These are phyloP conservation scores for Aspergillus sp. DNA, from an alignment of 2,329 filamentous ascomycete species.

Conservation along the genomic window DNA sequence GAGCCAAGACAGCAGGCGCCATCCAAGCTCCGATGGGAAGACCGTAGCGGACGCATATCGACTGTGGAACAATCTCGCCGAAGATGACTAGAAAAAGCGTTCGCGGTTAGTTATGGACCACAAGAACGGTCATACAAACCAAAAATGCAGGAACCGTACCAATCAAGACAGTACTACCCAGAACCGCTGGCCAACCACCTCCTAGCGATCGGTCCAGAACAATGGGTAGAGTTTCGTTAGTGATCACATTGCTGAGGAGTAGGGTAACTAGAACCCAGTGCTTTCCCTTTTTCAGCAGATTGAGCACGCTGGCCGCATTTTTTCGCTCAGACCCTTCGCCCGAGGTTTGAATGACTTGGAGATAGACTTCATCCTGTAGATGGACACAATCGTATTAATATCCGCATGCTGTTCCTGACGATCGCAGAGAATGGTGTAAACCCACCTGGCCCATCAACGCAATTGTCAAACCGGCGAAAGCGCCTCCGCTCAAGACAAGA, in stretches of 20 bases:
- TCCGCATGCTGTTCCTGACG: neutral
- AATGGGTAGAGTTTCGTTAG: constrained; percentile 93
- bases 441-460: constrained; percentile 56
- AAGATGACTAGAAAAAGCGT: constrained; percentile 68
- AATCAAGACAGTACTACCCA: constrained; percentile 89
- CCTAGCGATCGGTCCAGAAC: constrained; percentile 90
- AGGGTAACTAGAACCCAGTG: constrained; percentile 97
- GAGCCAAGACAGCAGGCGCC: constrained; percentile 72
- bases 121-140: neutral
- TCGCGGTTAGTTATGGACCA: neutral
- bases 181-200: constrained; percentile 86
- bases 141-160: constrained; percentile 49
- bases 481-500: constrained; percentile 80
- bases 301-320: constrained; percentile 74
- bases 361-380: constrained; percentile 78
- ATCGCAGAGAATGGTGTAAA: neutral
- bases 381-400: neutral
- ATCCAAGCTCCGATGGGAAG: constrained; percentile 92
- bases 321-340: constrained; percentile 77
- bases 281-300: constrained; percentile 77
- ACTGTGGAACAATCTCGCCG: constrained; percentile 92
- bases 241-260: constrained; percentile 91
- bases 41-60: constrained; percentile 91
- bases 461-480: constrained; percentile 83
- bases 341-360: constrained; percentile 87